Percentiles rank a stretch among this genome's conserved stretches.
Evolutionary conservation across 805 yeast genomes (phyloP).

Genomic region (Wickerhamiella kurtzmanii): DNA sequence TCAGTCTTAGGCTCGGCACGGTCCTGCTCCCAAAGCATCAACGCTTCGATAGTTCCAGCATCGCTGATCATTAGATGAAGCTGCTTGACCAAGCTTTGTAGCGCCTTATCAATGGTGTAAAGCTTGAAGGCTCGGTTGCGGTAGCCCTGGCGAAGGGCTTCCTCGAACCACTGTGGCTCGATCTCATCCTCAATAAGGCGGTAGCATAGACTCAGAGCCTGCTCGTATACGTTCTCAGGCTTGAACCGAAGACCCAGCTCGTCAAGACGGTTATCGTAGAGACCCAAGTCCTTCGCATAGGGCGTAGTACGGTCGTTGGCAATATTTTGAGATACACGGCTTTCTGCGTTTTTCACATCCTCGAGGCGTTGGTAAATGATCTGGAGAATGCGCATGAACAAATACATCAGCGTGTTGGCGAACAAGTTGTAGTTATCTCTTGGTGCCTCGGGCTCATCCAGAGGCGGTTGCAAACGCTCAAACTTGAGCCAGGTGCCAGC

Average conservation of each 20-base stretch:
- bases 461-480: conserved; percentile 17
- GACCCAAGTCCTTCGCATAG: conserved; percentile 77
- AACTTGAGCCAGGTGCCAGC: conserved; percentile 18
- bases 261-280: conserved; percentile 65
- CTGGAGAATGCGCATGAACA: conserved; percentile 74
- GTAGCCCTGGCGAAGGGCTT: conserved; percentile 86
- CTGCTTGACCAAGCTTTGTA: conserved; percentile 72
- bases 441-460: conserved; percentile 19
- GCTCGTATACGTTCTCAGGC: conserved; percentile 40
- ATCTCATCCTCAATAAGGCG: conserved; percentile 75
- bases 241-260: conserved; percentile 63
- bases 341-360: conserved; percentile 63
- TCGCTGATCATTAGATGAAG: conserved; percentile 76
- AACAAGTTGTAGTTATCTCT: conserved; percentile 57
- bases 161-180: conserved; percentile 93
- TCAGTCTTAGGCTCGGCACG: conserved; percentile 50
- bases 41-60: conserved; percentile 62
- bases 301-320: conserved; percentile 31
- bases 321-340: conserved; percentile 60
- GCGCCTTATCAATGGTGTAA: conserved; percentile 85
- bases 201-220: conserved; percentile 61
- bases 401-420: conserved; percentile 77
- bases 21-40: conserved; percentile 72
- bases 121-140: conserved; percentile 85
- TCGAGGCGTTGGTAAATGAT: conserved; percentile 66